A percentile compares a stretch with the other conserved stretches of the same genome.
phyloP scores from a whole-genome alignment of 1,284 basidiomycete genomes.

The Amylostereum areolatum region DNA sequence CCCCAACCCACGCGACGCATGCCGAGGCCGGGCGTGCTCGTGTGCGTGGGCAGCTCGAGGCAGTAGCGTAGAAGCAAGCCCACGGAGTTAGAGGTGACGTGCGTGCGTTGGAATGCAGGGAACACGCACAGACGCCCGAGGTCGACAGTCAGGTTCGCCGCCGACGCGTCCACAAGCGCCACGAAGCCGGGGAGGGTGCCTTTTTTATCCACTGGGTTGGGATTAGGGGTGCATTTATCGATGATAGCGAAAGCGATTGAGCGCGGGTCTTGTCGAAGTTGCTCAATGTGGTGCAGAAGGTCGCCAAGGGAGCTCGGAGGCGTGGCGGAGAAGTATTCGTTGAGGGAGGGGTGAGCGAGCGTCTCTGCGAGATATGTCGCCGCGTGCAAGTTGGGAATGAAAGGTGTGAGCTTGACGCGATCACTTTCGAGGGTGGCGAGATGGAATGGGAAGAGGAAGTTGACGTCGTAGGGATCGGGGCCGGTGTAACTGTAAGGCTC shows the following conservation, averaged over 20 bases:
- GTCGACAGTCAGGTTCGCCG: slow-evolving; percentile 35
- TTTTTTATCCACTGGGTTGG: slow-evolving; percentile 7
- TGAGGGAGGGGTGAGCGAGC: slow-evolving; percentile 11
- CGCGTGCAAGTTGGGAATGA: slow-evolving; percentile 29
- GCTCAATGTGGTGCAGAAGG: slow-evolving; percentile 8
- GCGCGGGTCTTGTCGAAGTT: slow-evolving; percentile 10
- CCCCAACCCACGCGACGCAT: slow-evolving; percentile 62
- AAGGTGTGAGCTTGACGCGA: slow-evolving; percentile 34
- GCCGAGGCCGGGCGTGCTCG: slow-evolving; percentile 37
- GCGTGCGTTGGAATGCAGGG: slow-evolving; percentile 57
- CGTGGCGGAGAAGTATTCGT: slow-evolving; percentile 12
- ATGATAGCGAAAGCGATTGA: slow-evolving; percentile 29
- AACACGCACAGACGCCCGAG: slow-evolving; percentile 46
- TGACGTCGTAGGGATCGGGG: slow-evolving; percentile 20
- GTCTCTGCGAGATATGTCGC: slow-evolving; percentile 19
- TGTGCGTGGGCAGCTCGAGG: slow-evolving; percentile 40
- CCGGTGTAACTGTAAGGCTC: slow-evolving; percentile 1
- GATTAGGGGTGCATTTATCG: slow-evolving; percentile 29
- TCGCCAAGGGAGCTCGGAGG: slow-evolving; percentile 8
- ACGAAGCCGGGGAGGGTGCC: slow-evolving; percentile 34
- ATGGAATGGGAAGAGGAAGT: slow-evolving; percentile 28
- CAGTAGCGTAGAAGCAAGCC: slow-evolving; percentile 52
- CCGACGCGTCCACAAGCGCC: slow-evolving; percentile 27
- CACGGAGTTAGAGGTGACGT: slow-evolving; percentile 56
- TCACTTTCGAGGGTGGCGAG: slow-evolving; percentile 24